Percentiles rank a stretch among this genome's conserved stretches.
Evolutionary conservation across 345 rosid species (phyloP).

Genomic region (Heritiera fomes): DNA sequence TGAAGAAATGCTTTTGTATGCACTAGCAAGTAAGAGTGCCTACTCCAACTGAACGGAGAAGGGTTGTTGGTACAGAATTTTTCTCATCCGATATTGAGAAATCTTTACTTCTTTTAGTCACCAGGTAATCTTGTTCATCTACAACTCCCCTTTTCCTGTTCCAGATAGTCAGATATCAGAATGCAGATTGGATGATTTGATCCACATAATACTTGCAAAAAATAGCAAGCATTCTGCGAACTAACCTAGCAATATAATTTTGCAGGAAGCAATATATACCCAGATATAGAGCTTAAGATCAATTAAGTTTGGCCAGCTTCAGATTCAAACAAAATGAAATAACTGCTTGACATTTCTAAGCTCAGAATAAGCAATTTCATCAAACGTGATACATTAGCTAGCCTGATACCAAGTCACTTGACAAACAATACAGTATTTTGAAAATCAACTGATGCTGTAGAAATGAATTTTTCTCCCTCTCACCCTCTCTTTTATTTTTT

Average conservation of each 20-base stretch:
- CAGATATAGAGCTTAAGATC: neutral
- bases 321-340: neutral
- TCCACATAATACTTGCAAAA: neutral
- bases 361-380: neutral
- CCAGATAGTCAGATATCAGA: neutral
- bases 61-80: neutral
- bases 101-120: neutral
- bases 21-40: neutral
- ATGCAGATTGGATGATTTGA: slow-evolving; percentile 3
- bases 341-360: neutral
- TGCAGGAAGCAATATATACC: neutral
- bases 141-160: neutral
- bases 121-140: neutral
- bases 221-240: neutral
- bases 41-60: neutral
- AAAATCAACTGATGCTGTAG: neutral
- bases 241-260: neutral
- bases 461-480: neutral
- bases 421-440: neutral
- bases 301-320: neutral
- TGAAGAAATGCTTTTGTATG: neutral
- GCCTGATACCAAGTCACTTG: neutral
- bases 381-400: neutral
- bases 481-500: too few relatives aligned
- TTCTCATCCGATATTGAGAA: neutral